phyloP scores from a whole-genome alignment of 2,329 filamentous ascomycete species.

The Arthrobotrys iridis region DNA sequence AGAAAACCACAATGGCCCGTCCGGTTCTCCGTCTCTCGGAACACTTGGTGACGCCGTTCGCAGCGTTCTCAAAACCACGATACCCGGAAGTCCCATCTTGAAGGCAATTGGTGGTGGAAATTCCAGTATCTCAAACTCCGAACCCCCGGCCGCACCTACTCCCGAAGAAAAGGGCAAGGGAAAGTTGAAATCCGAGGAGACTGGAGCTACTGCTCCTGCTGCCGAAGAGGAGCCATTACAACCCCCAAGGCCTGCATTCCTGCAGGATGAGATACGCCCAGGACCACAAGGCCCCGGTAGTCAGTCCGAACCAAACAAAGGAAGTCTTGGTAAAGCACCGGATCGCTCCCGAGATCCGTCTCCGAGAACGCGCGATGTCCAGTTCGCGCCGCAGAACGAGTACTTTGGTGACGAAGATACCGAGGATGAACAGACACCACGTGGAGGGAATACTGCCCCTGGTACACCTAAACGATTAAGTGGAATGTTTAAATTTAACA shows the following conservation, averaged over 20 bases:
- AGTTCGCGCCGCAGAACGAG: conserved; percentile 47
- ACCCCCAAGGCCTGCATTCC: conserved; percentile 48
- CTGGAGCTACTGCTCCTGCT: not conserved
- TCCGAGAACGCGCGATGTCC: conserved; percentile 41
- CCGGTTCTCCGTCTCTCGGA: conserved; percentile 9
- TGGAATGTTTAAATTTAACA: conserved; percentile 49
- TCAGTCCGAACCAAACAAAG: conserved; percentile 12
- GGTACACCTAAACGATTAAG: conserved; percentile 43
- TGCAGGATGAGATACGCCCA: conserved; percentile 36
- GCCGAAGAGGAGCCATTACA: conserved; percentile 33
- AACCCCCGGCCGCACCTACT: conserved; percentile 2
- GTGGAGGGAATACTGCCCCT: conserved; percentile 43
- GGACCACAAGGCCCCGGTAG: not conserved
- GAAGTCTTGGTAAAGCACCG: conserved; percentile 1
- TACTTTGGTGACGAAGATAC: conserved; percentile 53
- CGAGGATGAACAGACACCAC: conserved; percentile 43
- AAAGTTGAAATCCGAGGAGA: conserved; percentile 18
- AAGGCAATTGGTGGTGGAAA: conserved; percentile 27
- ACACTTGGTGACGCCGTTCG: conserved; percentile 40
- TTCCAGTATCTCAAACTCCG: not conserved
- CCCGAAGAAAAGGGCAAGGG: conserved; percentile 42
- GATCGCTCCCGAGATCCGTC: conserved; percentile 12
- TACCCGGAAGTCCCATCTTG: conserved; percentile 46
- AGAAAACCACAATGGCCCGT: conserved; percentile 37
- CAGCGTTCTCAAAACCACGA: conserved; percentile 29